A percentile compares a stretch with the other conserved stretches of the same genome.
Evolutionary conservation across 202 grass and related monocot species (phyloP).

Genomic region (Carex arenaria): DNA sequence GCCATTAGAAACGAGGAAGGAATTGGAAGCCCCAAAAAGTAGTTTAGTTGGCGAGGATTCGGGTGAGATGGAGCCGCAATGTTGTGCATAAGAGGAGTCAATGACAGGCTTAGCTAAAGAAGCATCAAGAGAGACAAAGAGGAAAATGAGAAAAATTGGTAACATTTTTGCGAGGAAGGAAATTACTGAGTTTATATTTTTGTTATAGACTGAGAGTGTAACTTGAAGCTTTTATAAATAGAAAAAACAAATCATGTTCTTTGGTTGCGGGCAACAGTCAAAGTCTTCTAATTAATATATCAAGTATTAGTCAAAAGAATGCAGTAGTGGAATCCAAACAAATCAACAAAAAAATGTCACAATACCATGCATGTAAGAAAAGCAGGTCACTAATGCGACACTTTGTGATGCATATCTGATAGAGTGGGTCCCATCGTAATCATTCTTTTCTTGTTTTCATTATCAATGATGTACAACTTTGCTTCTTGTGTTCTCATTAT

Average conservation of each 20-base stretch:
- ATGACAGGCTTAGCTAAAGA: background rate
- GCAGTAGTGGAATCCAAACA: no score
- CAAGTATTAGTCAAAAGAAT: no score
- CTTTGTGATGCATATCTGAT: no score
- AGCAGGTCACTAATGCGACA: no score
- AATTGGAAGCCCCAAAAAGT: background rate
- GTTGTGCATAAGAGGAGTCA: background rate
- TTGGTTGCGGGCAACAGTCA: background rate
- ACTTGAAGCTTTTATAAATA: background rate
- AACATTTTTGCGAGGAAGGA: background rate
- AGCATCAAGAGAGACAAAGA: background rate
- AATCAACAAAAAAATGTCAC: no score
- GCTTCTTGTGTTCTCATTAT: no score
- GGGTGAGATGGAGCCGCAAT: background rate
- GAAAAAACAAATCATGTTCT: background rate
- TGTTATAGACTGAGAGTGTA: background rate
- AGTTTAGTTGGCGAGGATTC: conserved; percentile 6
- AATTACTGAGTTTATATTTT: background rate
- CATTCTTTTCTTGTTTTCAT: no score
- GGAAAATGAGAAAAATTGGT: background rate
- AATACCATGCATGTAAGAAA: no score
- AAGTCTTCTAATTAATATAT: no score
- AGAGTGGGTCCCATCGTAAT: no score
- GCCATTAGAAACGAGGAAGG: conserved; percentile 12
- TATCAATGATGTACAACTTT: no score